These are phyloP conservation scores for Closterium sp. DNA, from an alignment of 139 green algal genomes.

Conservation along the genomic window DNA sequence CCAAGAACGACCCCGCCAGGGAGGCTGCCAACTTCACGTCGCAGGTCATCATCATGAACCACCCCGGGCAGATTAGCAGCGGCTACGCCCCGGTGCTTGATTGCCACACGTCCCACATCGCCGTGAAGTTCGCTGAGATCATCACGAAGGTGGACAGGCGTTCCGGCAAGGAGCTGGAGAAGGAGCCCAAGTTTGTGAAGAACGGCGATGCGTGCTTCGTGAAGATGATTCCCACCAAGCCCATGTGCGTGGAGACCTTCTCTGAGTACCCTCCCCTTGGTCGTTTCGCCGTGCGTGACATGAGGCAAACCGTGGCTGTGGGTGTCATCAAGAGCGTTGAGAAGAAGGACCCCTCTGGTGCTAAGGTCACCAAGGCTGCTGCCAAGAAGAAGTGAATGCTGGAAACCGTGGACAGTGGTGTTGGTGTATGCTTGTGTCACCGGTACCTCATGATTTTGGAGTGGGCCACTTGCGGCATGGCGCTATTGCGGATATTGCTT, in stretches of 20 bases:
- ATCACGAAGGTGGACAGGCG: conserved; percentile 66
- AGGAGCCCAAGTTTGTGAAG: conserved; percentile 67
- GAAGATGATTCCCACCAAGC: conserved; percentile 68
- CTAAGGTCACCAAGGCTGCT: conserved; percentile 59
- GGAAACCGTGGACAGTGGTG: not conserved
- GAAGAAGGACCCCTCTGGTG: conserved; percentile 60
- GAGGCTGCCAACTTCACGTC: conserved; percentile 64
- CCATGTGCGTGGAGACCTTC: conserved; percentile 75
- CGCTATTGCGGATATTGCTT: conserved; percentile 5
- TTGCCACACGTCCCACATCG: conserved; percentile 72
- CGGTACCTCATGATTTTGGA: not conserved
- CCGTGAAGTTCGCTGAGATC: conserved; percentile 69
- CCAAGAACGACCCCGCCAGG: conserved; percentile 69
- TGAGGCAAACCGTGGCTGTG: conserved; percentile 69
- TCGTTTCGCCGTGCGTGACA: conserved; percentile 70
- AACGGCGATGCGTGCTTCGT: conserved; percentile 70
- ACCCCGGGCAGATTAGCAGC: conserved; percentile 63
- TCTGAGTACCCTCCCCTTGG: conserved; percentile 66
- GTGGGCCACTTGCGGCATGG: not conserved
- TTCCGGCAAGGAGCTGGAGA: conserved; percentile 72
- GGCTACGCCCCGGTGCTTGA: conserved; percentile 69
- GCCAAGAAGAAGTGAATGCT: conserved; percentile 62
- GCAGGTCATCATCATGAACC: conserved; percentile 73
- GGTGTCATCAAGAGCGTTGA: conserved; percentile 70
- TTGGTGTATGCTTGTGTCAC: not conserved